Percentiles rank a stretch among this genome's conserved stretches.
Conservation (phyloP, 176 grass and related monocot genomes). For the Oropetium thomaeum region DNA sequence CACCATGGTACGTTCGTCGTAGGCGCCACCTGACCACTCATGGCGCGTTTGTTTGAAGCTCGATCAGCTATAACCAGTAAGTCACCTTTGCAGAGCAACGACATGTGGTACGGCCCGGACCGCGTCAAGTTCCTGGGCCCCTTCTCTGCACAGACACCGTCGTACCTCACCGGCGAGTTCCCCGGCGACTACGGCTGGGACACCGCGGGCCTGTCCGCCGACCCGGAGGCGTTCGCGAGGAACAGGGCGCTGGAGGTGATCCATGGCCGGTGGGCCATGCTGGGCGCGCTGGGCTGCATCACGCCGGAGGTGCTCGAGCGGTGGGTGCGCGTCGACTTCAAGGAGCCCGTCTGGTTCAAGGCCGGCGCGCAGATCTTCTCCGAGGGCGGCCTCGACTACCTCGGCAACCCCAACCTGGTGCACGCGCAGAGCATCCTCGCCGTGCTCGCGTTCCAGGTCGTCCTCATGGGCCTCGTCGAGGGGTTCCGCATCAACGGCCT, state of each 20-base stretch:
- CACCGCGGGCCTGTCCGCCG: slow-evolving; percentile 86
- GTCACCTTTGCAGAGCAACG: slow-evolving; percentile 49
- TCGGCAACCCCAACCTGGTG: slow-evolving; percentile 94
- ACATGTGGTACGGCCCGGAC: slow-evolving; percentile 87
- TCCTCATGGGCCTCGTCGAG: slow-evolving; percentile 95
- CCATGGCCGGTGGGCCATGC: slow-evolving; percentile 93
- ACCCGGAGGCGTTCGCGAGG: slow-evolving; percentile 87
- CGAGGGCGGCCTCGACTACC: slow-evolving; percentile 94
- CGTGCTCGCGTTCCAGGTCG: slow-evolving; percentile 67
- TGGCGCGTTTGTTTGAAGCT: neutral
- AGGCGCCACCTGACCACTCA: neutral
- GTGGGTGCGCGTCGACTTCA: slow-evolving; percentile 92
- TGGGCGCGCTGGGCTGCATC: slow-evolving; percentile 89
- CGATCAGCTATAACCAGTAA: too few relatives aligned
- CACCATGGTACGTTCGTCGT: slow-evolving; percentile 62
- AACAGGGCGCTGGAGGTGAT: slow-evolving; percentile 97
- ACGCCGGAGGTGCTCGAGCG: slow-evolving; percentile 83
- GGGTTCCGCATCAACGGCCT: slow-evolving; percentile 94
- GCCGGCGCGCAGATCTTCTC: slow-evolving; percentile 97
- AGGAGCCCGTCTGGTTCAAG: slow-evolving; percentile 98
- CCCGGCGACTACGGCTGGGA: slow-evolving; percentile 97
- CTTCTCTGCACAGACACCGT: slow-evolving; percentile 87
- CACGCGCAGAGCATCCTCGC: slow-evolving; percentile 98
- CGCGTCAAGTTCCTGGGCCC: slow-evolving; percentile 92
- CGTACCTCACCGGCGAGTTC: slow-evolving; percentile 88